phyloP scores from a whole-genome alignment of 1,284 basidiomycete species.

The Laetiporus sulphureus region DNA sequence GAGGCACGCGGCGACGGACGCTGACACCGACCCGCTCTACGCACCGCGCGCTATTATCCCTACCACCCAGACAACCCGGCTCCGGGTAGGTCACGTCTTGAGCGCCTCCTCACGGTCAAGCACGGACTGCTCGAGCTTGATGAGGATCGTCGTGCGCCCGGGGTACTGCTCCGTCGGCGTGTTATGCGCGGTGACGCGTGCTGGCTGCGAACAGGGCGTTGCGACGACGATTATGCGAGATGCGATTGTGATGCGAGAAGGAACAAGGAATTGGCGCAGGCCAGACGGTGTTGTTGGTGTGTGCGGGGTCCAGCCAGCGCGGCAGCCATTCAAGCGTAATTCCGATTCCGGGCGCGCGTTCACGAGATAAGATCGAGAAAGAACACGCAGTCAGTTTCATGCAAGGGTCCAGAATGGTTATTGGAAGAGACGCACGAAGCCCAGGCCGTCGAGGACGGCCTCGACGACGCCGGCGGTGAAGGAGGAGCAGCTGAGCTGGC shows the following conservation, averaged over 20 bases:
- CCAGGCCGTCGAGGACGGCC: slow-evolving; percentile 91
- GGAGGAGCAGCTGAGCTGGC: slow-evolving; percentile 90
- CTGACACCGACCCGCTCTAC: no score
- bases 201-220: slow-evolving; percentile 55
- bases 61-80: no score
- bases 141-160: slow-evolving; percentile 84
- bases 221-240: neutral
- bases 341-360: no score
- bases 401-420: neutral
- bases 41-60: no score
- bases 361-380: slow-evolving; percentile 8
- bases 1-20: no score
- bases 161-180: slow-evolving; percentile 82
- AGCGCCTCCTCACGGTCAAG: slow-evolving; percentile 84
- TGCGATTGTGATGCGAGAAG: neutral
- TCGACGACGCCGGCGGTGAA: slow-evolving; percentile 97
- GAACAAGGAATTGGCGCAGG: slow-evolving; percentile 3
- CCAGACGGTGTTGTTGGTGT: neutral
- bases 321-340: no score
- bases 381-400: slow-evolving; percentile 5
- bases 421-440: slow-evolving; percentile 67
- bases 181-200: slow-evolving; percentile 93
- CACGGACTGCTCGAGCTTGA: slow-evolving; percentile 89
- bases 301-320: no score
- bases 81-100: no score